Evolutionary conservation across 2,329 filamentous ascomycete genomes (phyloP), one percentile per base, ranked within the genome.

Genomic region (Dactylellina drechsleri): DNA sequence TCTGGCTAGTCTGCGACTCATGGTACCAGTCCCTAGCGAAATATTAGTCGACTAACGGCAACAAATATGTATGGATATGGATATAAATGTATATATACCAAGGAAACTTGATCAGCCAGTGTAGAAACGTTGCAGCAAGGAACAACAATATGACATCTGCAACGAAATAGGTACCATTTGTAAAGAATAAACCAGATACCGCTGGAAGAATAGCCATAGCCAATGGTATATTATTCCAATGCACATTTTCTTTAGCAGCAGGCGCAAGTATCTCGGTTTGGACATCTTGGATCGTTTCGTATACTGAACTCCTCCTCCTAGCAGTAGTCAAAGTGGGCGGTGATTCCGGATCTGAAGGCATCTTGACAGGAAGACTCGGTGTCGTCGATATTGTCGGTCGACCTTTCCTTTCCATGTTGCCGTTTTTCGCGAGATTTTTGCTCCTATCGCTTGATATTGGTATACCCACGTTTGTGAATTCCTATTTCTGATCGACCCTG

Each of bases 51-150:
- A 20, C n/a, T 4, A n/a, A 10, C 10, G 15, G 49, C 41, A 43
- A 45, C 18, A 12, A 23, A 57, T 18, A 16, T 61, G 10, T 18
- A 47, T 47, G 13, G 23, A 23, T 47, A 6, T 2, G 13, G 43
- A 47, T 47, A 47, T 47, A 47, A 47, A 6, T 12, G 8, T 50
- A 41, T 12, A 78, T 86, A 81, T 84, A 93, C 93, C 94, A 98
- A 78, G 94, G 94, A 78, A 95, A 85, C 66, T 92, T 90, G 50
- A 97, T 90, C 57, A 92, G 93, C 92, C 93, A 97, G 81, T 97
- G 93, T 76, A 98, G 84, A 79, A 97, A 96, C 52, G 97, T 86
- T 3, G 90, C 92, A 1, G 92, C 91, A 76, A 98, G 82, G 1
- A 87, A 88, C 36, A 98, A 83, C 40, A 98, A 84, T 79, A 95